Percentiles rank a stretch among this genome's conserved stretches.
Conservation (phyloP, 1,284 basidiomycete genomes). For the Ceratobasidium papillatum region DNA sequence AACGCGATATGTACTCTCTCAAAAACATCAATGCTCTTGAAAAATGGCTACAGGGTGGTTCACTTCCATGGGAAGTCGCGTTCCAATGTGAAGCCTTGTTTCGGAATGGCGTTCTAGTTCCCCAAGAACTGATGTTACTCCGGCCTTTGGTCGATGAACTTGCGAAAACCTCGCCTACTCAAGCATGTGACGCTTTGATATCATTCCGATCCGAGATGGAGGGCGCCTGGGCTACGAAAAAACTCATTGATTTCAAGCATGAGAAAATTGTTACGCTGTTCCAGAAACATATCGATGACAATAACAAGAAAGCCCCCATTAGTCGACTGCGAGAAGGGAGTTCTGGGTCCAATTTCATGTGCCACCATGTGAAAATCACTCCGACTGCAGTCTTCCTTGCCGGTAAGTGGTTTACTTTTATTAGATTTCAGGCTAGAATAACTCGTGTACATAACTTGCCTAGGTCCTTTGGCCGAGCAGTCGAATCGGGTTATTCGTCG, state of each 20-base stretch:
- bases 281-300: background rate
- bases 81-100: conserved; percentile 43
- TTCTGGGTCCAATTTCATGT: conserved; percentile 20
- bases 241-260: conserved; percentile 29
- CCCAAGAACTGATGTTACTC: conserved; percentile 37
- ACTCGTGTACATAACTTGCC: background rate
- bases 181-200: conserved; percentile 12
- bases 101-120: conserved; percentile 38
- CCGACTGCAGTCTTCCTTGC: conserved; percentile 38
- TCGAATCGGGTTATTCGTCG: conserved; percentile 42
- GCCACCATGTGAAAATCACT: conserved; percentile 38
- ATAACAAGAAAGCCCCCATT: background rate
- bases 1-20: conserved; percentile 24
- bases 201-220: conserved; percentile 28
- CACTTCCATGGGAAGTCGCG: conserved; percentile 37
- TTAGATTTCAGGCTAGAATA: too few species aligned
- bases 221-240: background rate
- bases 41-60: conserved; percentile 7
- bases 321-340: background rate
- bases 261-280: conserved; percentile 5
- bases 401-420: conserved; percentile 12
- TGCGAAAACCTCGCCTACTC: background rate
- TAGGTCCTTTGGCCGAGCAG: conserved; percentile 42
- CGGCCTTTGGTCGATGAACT: conserved; percentile 1
- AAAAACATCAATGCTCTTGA: conserved; percentile 8